Evolutionary conservation across 345 rosid genomes (phyloP), one percentile per base, ranked within the genome.

Genomic region (Streptanthus diversifolius): DNA sequence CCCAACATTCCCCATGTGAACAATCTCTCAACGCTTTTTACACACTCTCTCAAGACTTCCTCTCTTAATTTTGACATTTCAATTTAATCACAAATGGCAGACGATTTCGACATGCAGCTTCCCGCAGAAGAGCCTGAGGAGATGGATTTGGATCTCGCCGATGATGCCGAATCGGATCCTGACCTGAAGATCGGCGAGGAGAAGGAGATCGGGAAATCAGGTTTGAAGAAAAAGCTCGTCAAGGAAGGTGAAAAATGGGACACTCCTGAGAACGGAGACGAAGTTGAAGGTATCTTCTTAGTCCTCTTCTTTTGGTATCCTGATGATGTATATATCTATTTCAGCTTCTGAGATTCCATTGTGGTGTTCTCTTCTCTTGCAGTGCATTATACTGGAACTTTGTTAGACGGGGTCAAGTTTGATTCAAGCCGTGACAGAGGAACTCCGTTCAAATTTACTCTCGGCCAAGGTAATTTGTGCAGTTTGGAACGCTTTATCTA

Each of bases 201-300:
- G 73, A 87, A 85, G 84, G 96, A 84, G 80, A 89, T 89, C 39
- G 90, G 92, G 2, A 77, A 71, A 9, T 78, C 76, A 45, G 92
- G 92, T 8, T 33, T 89, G 83, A 89, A 86, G 83, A 85, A 89
- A 83, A 89, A 84, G 73, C 90, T 89, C 35, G 40, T 89, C 8
- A 85, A 85, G 78, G 89, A 82, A 79, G 92, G 90, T 54, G 83
- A 83, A 76, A 84, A 80, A 10, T 87, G 92, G 90, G 85, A 87
- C 1, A 87, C 84, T 0, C 92, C 96, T 45, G 80, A 81, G 7
- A 70, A 36, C 21, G 92, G 89, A 11, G 96, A 89, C 40, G 96
- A 89, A 63, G 92, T 89, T 65, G 90, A 89, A 87, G 92, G 95
- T 89, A 53, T 3, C 15, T 1, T 7, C 19, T 15, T 30, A 7